Base-by-base conservation (phyloP, 495 filamentous ascomycete species). In the Aspergillus steynii region DNA sequence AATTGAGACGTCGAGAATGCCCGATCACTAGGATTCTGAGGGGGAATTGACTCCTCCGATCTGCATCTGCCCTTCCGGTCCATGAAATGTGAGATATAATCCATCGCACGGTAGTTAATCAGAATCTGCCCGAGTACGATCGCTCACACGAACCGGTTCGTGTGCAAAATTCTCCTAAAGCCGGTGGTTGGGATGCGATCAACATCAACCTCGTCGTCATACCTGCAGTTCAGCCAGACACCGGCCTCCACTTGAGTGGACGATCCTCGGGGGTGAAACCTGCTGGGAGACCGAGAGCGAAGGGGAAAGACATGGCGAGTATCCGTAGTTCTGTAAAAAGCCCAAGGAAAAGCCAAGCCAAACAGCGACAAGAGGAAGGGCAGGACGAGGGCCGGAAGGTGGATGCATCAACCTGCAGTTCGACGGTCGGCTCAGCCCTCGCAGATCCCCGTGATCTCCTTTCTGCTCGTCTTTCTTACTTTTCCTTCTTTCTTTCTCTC, bases 111-210 rank as follows among this genome's bases (percentile, higher is more conserved):
- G 31, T 34, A 20, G 20, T 20, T 20, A 42, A 42, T 42, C 37
- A 12, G 9, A 42, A 14, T 4, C 37, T 42, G 31, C 9, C 31
- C 14, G 9, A 15, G 9, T 42, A 12, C 14, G 1, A 34, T 34
- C 31, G 6, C 9, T 9, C 5, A 34, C 25, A 51, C 25, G 26
- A 29, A 27, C n/a, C 25, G 12, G n/a, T 51, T 27, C 25, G 26
- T 29, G 26, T 5, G 12, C 5, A 28, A 51, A 14, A 51, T 27
- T 28, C 12, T 14, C 26, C n/a, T 27, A 51, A 51, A 51, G 7
- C 20, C 31, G 50, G 32, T 42, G 32, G 53, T 55, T 42, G 31
- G 32, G 32, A 42, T 55, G 31, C 31, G 53, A 55, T 55, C 53
- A 26, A 26, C 53, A 34, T 29, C 50, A 31, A 20, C 20, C 20